These are phyloP conservation scores for Annona cherimola DNA, from an alignment of 164 flowering plant species.

Conservation along the genomic window DNA sequence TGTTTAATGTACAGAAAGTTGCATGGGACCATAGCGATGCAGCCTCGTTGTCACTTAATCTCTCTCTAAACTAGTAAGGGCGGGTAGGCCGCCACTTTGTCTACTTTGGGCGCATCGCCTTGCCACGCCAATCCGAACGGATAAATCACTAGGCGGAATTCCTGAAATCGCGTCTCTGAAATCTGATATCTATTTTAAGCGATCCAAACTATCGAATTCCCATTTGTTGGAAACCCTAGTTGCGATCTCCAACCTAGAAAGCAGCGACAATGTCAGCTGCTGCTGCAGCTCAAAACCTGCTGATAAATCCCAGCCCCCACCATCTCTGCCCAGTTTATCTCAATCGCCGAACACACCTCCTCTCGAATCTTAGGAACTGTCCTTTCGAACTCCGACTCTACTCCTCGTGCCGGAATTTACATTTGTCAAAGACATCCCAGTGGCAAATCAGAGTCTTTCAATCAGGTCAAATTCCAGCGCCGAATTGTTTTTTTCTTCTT, in stretches of 20 bases:
- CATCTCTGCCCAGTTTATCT: neutral
- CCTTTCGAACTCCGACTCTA: conserved; percentile 7
- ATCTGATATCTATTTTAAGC: neutral
- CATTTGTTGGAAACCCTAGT: neutral
- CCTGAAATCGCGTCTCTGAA: neutral
- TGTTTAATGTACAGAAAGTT: neutral
- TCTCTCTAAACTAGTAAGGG: neutral
- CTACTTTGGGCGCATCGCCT: too few relatives aligned
- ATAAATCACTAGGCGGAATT: neutral
- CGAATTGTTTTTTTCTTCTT: too few relatives aligned
- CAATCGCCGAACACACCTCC: neutral
- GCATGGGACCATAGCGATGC: neutral
- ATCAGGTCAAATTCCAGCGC: conserved; percentile 13
- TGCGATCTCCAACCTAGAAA: neutral
- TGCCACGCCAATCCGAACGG: neutral
- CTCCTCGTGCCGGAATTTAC: neutral
- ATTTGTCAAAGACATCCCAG: neutral
- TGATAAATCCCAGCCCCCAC: conserved; percentile 7
- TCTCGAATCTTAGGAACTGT: conserved; percentile 8
- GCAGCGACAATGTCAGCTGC: conserved; percentile 20
- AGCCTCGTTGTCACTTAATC: neutral
- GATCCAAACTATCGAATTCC: neutral
- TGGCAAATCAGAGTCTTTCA: conserved; percentile 13
- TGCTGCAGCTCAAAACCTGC: conserved; percentile 20
- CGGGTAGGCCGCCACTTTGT: neutral